phyloP scores from a whole-genome alignment of 768 basidiomycete species.

The Boletus vinaceobasis region DNA sequence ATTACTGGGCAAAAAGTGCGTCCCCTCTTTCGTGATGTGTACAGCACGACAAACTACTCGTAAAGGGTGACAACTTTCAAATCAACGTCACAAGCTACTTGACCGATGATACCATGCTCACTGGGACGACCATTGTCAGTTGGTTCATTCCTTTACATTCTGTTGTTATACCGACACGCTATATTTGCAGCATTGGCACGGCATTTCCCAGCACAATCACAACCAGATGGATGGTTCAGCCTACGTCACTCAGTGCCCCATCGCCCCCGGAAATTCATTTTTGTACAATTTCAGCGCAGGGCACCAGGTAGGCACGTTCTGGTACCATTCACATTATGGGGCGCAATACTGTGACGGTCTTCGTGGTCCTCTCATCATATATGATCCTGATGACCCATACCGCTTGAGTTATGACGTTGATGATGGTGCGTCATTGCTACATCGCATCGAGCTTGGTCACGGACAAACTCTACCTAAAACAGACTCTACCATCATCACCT shows the following conservation, averaged over 20 bases:
- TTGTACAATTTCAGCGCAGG: conserved; percentile 33
- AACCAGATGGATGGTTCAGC: conserved; percentile 30
- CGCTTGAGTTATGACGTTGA: conserved; percentile 18
- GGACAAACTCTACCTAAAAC: not conserved
- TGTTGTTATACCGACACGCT: not conserved
- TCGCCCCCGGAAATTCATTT: conserved; percentile 33
- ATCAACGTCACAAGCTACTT: conserved; percentile 17
- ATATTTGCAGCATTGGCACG: conserved; percentile 23
- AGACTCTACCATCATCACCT: conserved; percentile 28
- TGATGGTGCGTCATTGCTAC: conserved; percentile 12
- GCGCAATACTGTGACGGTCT: conserved; percentile 38
- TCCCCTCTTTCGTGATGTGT: not conserved
- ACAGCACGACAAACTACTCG: not conserved
- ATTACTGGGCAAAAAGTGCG: conserved; percentile 37
- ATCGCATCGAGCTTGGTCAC: not conserved
- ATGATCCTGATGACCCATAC: conserved; percentile 31
- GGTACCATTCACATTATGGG: conserved; percentile 28
- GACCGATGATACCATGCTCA: conserved; percentile 18
- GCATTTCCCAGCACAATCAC: conserved; percentile 20
- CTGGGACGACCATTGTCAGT: conserved; percentile 18
- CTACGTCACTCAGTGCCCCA: conserved; percentile 40
- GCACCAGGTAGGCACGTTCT: conserved; percentile 38
- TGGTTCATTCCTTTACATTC: not conserved
- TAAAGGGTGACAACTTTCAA: conserved; percentile 14
- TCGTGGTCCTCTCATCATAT: conserved; percentile 42